Conservation (phyloP, 305 asterid genomes). For the Euphrasia arctica region DNA sequence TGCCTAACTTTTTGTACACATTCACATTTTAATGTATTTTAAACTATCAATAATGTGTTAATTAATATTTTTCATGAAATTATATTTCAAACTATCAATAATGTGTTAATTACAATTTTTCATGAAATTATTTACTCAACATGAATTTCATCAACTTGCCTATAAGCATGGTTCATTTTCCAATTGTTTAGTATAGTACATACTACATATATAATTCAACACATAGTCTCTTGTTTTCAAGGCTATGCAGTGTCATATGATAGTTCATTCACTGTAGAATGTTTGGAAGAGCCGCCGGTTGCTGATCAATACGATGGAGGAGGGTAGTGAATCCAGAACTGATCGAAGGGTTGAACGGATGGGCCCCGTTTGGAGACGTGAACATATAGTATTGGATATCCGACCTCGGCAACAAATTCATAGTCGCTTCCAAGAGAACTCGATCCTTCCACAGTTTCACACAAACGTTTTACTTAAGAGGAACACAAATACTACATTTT, state of each 20-base stretch:
- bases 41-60: too few relatives aligned
- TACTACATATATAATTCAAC: too few relatives aligned
- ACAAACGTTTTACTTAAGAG: conserved; percentile 36
- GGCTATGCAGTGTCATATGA: conserved; percentile 37
- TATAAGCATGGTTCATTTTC: not conserved
- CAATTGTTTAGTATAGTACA: too few relatives aligned
- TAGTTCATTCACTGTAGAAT: conserved; percentile 35
- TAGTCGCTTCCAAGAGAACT: conserved; percentile 34
- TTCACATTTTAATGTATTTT: too few relatives aligned
- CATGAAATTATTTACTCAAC: too few relatives aligned
- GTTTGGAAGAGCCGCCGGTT: conserved; percentile 32
- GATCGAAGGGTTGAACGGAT: conserved; percentile 29
- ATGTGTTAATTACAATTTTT: too few relatives aligned
- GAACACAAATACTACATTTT: conserved; percentile 42
- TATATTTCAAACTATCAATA: too few relatives aligned
- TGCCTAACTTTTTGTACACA: too few relatives aligned
- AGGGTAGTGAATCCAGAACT: conserved; percentile 36
- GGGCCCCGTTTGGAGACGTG: conserved; percentile 30
- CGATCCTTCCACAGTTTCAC: conserved; percentile 36
- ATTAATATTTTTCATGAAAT: too few relatives aligned
- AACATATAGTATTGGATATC: conserved; percentile 20
- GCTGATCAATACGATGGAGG: conserved; percentile 50
- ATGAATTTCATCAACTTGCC: too few relatives aligned
- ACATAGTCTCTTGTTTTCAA: conserved; percentile 21
- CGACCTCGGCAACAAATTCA: conserved; percentile 35